Evolutionary conservation across 805 yeast genomes (phyloP).

Genomic region (Kodamaea kakaduensis): DNA sequence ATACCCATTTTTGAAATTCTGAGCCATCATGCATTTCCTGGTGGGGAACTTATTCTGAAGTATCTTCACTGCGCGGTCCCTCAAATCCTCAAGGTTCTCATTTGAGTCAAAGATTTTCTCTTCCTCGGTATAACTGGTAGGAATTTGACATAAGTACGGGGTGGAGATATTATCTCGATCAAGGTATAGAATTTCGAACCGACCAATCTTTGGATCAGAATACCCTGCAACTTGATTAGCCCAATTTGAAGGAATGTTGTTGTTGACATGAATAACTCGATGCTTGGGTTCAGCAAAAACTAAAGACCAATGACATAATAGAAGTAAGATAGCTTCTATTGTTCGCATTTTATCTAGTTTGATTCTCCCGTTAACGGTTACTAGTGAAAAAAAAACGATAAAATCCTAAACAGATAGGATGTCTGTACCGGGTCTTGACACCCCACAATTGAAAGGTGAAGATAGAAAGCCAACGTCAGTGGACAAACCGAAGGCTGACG

Average conservation of each 20-base stretch:
- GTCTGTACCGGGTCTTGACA: conserved; percentile 27
- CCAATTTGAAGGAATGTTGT: conserved; percentile 14
- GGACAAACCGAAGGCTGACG: neutral
- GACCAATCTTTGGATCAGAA: conserved; percentile 11
- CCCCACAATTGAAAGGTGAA: conserved; percentile 31
- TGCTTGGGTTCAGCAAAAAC: no score
- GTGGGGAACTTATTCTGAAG: conserved; percentile 18
- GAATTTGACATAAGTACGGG: conserved; percentile 22
- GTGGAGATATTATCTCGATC: conserved; percentile 5
- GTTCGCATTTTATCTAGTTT: no score
- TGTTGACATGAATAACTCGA: conserved; percentile 16
- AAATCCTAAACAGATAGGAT: no score
- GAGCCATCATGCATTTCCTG: conserved; percentile 21
- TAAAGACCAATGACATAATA: no score
- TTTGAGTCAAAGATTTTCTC: neutral
- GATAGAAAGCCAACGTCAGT: conserved; percentile 13
- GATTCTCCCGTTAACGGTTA: no score
- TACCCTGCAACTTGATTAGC: conserved; percentile 11
- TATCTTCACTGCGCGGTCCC: conserved; percentile 15
- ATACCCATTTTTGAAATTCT: conserved; percentile 36
- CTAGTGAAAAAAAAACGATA: conserved; percentile 3
- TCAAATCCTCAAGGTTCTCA: conserved; percentile 11
- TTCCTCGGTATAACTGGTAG: neutral
- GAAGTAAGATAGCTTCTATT: no score
- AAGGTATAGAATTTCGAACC: conserved; percentile 17